Evolutionary conservation across 2,329 filamentous ascomycete genomes (phyloP).

Genomic region (Verticillium nonalfalfae): DNA sequence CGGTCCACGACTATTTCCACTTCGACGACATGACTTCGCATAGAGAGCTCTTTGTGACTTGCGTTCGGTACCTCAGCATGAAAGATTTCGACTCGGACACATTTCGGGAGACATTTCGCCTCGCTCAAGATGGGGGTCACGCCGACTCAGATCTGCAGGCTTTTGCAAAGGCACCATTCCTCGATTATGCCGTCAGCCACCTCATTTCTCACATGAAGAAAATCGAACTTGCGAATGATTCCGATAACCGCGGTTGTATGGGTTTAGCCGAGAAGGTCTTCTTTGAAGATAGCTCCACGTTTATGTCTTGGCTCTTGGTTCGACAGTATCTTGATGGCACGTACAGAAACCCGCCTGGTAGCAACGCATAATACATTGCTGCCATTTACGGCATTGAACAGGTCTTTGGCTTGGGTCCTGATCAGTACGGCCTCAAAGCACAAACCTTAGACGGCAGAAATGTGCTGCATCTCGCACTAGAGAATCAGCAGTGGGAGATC

Average conservation of each 20-base stretch:
- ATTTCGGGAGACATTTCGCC: not conserved
- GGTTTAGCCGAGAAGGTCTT: not conserved
- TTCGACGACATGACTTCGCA: not conserved
- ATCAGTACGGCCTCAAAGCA: not conserved
- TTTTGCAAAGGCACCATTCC: not conserved
- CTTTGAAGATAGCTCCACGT: not conserved
- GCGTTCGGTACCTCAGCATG: not conserved
- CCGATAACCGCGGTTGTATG: not conserved
- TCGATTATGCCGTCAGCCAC: not conserved
- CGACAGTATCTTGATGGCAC: not conserved
- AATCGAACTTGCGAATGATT: not conserved
- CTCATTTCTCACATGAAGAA: not conserved
- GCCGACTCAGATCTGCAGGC: not conserved
- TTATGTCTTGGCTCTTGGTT: not conserved
- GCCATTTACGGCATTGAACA: not conserved
- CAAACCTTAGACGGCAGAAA: not conserved
- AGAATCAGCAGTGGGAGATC: not conserved
- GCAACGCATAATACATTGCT: not conserved
- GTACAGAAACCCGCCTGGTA: not conserved
- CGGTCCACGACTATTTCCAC: not conserved
- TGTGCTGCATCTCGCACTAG: not conserved
- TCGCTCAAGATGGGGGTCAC: not conserved
- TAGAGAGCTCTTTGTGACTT: not conserved
- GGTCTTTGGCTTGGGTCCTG: not conserved
- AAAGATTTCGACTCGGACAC: not conserved